Conservation (phyloP, 805 yeast genomes). For the Pichia scutulata region DNA sequence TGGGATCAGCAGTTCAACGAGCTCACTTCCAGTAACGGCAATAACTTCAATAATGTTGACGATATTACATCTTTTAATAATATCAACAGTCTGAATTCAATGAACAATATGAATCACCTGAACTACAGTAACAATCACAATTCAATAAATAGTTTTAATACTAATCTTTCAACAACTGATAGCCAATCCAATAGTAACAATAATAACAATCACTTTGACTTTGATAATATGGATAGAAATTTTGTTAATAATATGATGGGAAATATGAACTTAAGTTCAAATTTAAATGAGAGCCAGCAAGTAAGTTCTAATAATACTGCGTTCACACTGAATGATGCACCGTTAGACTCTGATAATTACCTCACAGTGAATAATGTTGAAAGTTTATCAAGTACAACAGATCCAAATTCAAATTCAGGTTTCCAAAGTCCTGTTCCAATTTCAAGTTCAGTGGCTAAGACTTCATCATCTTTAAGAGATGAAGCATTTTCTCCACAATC, state of each 20-base stretch:
- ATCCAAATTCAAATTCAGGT: neutral
- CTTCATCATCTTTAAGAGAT: neutral
- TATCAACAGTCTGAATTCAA: neutral
- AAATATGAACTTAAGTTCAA: neutral
- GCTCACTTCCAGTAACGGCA: neutral
- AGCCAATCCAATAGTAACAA: neutral
- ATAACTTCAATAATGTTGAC: neutral
- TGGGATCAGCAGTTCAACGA: neutral
- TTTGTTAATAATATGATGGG: neutral
- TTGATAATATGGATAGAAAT: neutral
- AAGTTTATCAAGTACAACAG: neutral
- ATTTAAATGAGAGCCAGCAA: neutral
- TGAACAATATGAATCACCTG: neutral
- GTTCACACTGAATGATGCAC: neutral
- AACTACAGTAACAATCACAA: neutral
- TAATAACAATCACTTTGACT: neutral
- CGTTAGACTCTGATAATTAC: neutral
- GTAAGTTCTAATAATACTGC: neutral
- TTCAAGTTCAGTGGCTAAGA: neutral
- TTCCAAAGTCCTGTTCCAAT: constrained; percentile 4
- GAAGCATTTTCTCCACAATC: constrained; percentile 25
- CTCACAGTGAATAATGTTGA: neutral
- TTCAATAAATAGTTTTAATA: neutral
- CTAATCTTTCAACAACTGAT: neutral
- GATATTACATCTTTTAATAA: neutral